Conservation (phyloP, 2,329 filamentous ascomycete genomes). For the Aspergillus chevalieri region DNA sequence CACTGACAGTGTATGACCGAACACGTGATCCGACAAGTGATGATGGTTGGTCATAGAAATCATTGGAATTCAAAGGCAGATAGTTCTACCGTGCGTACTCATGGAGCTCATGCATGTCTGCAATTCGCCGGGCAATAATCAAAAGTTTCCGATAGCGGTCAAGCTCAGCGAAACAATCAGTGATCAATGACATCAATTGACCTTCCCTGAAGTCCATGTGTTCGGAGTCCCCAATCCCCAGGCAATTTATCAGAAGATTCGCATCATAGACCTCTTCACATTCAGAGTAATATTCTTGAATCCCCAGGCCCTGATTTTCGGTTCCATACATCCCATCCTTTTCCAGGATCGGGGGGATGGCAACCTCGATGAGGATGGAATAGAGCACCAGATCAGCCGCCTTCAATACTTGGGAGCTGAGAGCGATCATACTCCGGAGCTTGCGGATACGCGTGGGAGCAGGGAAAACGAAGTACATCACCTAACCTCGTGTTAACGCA, state of each 20-base stretch:
- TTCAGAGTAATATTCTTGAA: neutral
- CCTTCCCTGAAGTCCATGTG: neutral
- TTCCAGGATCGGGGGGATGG: conserved; percentile 25
- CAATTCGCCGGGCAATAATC: conserved; percentile 2
- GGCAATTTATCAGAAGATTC: neutral
- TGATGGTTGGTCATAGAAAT: neutral
- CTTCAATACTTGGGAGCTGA: too few species aligned
- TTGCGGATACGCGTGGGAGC: too few species aligned
- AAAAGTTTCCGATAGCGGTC: conserved; percentile 5
- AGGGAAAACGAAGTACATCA: too few species aligned
- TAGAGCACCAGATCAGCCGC: conserved; percentile 44
- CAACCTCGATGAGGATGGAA: conserved; percentile 26
- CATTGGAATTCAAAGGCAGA: neutral
- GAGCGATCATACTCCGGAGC: too few species aligned
- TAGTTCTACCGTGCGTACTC: neutral
- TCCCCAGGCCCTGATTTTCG: neutral
- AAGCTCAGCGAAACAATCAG: neutral
- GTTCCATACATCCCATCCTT: neutral
- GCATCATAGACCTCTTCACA: too few species aligned
- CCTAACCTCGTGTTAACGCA: too few species aligned
- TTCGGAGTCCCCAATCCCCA: neutral
- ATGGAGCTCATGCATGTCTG: neutral
- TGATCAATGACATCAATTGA: neutral
- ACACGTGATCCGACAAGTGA: neutral
- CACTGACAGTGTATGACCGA: neutral